phyloP scores from a whole-genome alignment of 2,329 filamentous ascomycete species.

The Teratosphaeria epicoccoides region DNA sequence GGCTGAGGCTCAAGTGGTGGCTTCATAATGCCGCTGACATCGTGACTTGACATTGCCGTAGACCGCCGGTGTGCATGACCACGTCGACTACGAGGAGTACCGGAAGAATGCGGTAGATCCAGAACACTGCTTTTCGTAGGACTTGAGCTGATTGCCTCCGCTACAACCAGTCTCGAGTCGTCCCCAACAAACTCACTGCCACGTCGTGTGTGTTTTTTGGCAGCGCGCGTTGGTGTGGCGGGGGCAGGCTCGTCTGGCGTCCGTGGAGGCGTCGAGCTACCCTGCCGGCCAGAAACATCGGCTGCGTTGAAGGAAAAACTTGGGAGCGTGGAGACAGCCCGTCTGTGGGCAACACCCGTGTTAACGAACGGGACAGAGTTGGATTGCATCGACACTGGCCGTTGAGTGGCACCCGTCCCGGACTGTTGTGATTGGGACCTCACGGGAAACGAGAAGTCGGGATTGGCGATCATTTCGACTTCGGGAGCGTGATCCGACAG shows the following conservation, averaged over 20 bases:
- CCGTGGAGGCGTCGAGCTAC: constrained; percentile 25
- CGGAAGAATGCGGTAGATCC: constrained; percentile 41
- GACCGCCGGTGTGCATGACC: constrained; percentile 76
- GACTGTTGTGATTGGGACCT: constrained; percentile 21
- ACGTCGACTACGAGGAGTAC: constrained; percentile 46
- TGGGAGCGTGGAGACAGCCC: constrained; percentile 36
- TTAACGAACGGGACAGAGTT: constrained; percentile 30
- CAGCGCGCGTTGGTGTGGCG: constrained; percentile 35
- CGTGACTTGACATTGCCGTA: constrained; percentile 69
- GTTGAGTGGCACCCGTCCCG: constrained; percentile 9
- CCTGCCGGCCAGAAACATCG: constrained; percentile 26
- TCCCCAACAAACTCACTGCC: constrained; percentile 82
- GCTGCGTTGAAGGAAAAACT: constrained; percentile 41
- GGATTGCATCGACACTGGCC: constrained; percentile 26
- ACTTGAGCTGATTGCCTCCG: constrained; percentile 54
- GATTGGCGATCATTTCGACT: constrained; percentile 37
- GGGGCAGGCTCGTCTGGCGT: constrained; percentile 28
- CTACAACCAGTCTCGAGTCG: constrained; percentile 43
- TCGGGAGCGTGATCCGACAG: constrained; percentile 9
- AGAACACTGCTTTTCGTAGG: constrained; percentile 55
- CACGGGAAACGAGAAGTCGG: constrained; percentile 40
- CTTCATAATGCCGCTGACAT: constrained; percentile 60
- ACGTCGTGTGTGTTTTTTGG: constrained; percentile 60
- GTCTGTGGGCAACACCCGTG: constrained; percentile 21
- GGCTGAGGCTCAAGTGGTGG: constrained; percentile 21